Base-by-base conservation (phyloP, 768 basidiomycete genomes). In the Tricholoma terreum region DNA sequence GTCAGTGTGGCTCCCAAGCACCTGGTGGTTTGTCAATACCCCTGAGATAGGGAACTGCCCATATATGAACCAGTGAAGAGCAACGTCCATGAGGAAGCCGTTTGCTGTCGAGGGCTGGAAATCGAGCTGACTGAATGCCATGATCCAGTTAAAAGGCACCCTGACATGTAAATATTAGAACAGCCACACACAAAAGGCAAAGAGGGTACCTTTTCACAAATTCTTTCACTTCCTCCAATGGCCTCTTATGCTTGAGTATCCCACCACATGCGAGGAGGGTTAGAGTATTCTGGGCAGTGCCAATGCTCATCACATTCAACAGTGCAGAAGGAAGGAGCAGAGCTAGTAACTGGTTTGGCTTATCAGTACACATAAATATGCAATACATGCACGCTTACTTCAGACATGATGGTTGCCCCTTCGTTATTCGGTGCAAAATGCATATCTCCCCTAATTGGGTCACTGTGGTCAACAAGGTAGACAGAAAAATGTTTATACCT, bases 401-500 rank as follows among this genome's bases (percentile, higher is more conserved):
- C 19, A n/a, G 8, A 15, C n/a, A 38, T 35, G 12, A 12, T 6
- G 19, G 11, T 10, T 54, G 36, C n/a, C 11, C 19, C 34, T 38
- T 53, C 12, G 38, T 54, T 31, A 27, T 42, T 22, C 4, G 43
- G 27, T 1, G 54, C 33, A 27, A 27, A 34, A 38, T 55, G 54
- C 10, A 55, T 14, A 36, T 55, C 54, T 3, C 54, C 54, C 7
- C 54, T 40, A 12, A 31, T 17, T 4, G 54, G 54, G 31, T 55
- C 54, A n/a, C 24, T 55, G 24, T 55, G 54, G 17, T 55, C 45
- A 27, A 38, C 35, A 24, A 55, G 27, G 34, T 5, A 55, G 11
- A 55, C 30, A 15, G 54, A 34, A 24, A 55, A 55, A 27, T 36
- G 33, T 34, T 19, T 33, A 22, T 46, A 55, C 22, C 54, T 55